Conservation (phyloP, 2,329 filamentous ascomycete species). For the Epichloe scottii region DNA sequence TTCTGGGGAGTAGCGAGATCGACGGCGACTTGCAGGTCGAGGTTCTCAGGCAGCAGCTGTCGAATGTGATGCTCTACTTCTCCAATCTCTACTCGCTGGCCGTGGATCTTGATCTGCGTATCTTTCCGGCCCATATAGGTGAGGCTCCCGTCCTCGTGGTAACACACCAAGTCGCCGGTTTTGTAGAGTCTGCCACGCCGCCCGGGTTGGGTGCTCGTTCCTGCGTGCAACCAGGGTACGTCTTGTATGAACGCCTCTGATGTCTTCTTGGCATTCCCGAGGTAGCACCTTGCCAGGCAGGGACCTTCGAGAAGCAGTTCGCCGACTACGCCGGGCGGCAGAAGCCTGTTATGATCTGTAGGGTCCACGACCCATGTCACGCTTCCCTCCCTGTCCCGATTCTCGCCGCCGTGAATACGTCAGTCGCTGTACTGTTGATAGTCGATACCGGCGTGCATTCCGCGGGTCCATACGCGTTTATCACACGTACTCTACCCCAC, state of each 20-base stretch:
- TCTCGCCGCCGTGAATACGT: too few species aligned
- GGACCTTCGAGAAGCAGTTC: conserved; percentile 17
- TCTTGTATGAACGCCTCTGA: conserved; percentile 21
- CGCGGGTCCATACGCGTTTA: conserved; percentile 1
- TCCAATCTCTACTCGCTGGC: too few species aligned
- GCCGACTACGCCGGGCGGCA: conserved; percentile 5
- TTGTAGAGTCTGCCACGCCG: conserved; percentile 27
- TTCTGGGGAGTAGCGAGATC: too few species aligned
- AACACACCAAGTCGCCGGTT: conserved; percentile 34
- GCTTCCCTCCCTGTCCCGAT: too few species aligned
- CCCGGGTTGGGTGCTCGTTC: not conserved
- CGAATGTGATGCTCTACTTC: too few species aligned
- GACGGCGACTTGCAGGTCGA: too few species aligned
- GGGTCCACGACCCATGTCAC: too few species aligned
- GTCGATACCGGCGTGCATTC: not conserved
- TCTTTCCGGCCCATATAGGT: conserved; percentile 40
- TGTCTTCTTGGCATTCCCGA: conserved; percentile 11
- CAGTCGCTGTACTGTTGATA: conserved; percentile 2
- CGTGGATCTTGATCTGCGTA: conserved; percentile 39
- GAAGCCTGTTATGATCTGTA: too few species aligned
- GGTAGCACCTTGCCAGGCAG: conserved; percentile 12
- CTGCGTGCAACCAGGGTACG: conserved; percentile 16
- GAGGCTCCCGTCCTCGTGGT: conserved; percentile 26
- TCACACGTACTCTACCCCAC: not conserved
- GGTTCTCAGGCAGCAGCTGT: too few species aligned